These are phyloP conservation scores for Lophiostoma macrostomum DNA, from an alignment of 495 filamentous ascomycete genomes.

Conservation along the genomic window DNA sequence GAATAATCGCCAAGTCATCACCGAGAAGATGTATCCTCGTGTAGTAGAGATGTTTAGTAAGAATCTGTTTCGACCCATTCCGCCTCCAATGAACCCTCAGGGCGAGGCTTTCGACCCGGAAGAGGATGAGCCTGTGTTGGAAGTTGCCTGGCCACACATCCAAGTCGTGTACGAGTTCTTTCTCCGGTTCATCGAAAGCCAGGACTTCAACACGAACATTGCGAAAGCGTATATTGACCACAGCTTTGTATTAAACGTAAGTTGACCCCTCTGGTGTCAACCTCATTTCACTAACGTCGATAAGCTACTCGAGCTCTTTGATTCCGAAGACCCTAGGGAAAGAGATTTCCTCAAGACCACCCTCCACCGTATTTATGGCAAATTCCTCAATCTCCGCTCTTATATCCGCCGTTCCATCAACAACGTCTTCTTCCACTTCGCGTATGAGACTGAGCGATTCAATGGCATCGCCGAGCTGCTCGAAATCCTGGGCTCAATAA, in stretches of 20 bases:
- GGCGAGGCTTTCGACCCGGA: conserved; percentile 98
- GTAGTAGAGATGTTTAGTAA: conserved; percentile 99
- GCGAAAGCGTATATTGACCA: conserved; percentile 99
- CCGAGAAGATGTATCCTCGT: conserved; percentile 96
- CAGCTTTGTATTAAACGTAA: conserved; percentile 87
- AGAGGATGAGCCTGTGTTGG: conserved; percentile 95
- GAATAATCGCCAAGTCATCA: conserved; percentile 97
- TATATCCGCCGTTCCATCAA: conserved; percentile 99
- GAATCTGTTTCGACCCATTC: conserved; percentile 96
- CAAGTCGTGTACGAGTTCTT: conserved; percentile 99
- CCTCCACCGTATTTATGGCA: conserved; percentile 96
- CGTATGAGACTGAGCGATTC: conserved; percentile 97
- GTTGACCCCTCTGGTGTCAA: conserved; percentile 1
- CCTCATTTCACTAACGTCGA: conserved; percentile 9
- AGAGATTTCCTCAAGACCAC: conserved; percentile 98
- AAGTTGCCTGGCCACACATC: conserved; percentile 99
- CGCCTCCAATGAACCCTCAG: conserved; percentile 93
- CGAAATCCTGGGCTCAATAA: conserved; percentile 97
- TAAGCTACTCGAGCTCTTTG: conserved; percentile 91
- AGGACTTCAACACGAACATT: conserved; percentile 99
- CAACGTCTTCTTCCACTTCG: conserved; percentile 99
- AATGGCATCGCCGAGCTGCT: conserved; percentile 97
- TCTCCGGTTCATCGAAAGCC: conserved; percentile 96
- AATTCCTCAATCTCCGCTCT: conserved; percentile 95
- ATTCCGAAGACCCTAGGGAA: conserved; percentile 96